phyloP scores from a whole-genome alignment of 768 basidiomycete species.

The Daedaleopsis sinensis region DNA sequence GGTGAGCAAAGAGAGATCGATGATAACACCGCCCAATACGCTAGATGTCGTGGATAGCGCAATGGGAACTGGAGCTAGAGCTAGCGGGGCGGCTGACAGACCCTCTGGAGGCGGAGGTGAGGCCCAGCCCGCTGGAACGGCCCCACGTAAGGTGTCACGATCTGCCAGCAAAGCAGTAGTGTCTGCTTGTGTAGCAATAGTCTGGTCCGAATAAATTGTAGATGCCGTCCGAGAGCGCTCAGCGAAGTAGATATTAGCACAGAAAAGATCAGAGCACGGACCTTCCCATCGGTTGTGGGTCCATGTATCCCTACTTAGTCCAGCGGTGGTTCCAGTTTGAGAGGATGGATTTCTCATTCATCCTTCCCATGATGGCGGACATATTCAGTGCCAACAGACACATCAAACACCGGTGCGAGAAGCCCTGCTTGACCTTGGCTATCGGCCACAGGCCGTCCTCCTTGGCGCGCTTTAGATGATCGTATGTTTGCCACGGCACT shows the following conservation, averaged over 20 bases:
- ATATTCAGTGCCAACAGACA: no score
- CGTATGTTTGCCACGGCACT: no score
- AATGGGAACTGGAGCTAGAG: neutral
- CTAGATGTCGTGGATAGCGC: neutral
- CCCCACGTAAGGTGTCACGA: neutral
- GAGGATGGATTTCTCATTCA: no score
- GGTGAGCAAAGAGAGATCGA: neutral
- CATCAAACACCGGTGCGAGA: no score
- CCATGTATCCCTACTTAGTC: neutral
- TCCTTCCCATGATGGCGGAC: no score
- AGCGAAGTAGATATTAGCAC: neutral
- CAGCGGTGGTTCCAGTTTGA: no score
- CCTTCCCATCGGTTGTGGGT: conserved; percentile 11
- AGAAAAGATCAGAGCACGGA: neutral
- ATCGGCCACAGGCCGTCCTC: no score
- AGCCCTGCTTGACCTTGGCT: no score
- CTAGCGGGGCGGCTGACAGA: neutral
- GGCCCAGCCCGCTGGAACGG: no score
- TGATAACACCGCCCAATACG: neutral
- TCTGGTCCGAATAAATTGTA: neutral
- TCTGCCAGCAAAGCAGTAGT: neutral
- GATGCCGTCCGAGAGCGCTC: neutral
- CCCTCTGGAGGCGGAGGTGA: no score
- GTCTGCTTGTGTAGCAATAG: no score
- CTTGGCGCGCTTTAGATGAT: no score